Conservation (phyloP, 441 rosid genomes). For the Arabidopsis lyrata region DNA sequence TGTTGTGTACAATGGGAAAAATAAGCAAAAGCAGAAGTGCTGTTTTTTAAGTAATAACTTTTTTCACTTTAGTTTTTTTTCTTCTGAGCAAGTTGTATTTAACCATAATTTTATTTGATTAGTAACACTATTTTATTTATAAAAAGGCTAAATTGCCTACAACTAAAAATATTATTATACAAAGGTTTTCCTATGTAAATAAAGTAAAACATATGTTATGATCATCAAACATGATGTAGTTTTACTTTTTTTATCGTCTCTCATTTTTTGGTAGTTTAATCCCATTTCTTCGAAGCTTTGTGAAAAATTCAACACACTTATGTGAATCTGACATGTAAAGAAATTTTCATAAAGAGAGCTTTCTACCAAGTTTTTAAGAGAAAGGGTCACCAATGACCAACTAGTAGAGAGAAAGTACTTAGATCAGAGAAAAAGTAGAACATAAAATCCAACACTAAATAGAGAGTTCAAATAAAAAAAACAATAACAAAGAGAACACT, state of each 20-base stretch:
- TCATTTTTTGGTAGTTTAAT: background rate
- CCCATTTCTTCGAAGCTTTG: background rate
- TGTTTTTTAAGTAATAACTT: constrained; percentile 4
- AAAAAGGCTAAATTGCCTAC: background rate
- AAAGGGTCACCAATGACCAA: background rate
- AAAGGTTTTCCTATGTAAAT: background rate
- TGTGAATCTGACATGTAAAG: no score
- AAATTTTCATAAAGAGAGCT: constrained; percentile 1
- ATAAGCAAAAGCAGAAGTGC: constrained; percentile 36
- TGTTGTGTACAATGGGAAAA: constrained; percentile 25
- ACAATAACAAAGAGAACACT: background rate
- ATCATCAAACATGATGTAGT: background rate
- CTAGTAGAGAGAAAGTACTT: background rate
- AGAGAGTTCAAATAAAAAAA: background rate
- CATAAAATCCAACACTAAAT: background rate
- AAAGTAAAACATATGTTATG: background rate
- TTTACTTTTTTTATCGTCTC: no score
- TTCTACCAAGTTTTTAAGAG: background rate
- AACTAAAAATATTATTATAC: background rate
- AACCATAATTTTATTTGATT: constrained; percentile 7
- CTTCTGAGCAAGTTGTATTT: constrained; percentile 20
- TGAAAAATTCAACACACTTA: background rate
- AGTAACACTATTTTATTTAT: background rate
- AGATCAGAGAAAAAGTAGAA: background rate
- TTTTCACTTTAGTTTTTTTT: background rate